Evolutionary conservation across 1,139 yeast species (phyloP).

Genomic region (Groenewaldozyma auringiensis): DNA sequence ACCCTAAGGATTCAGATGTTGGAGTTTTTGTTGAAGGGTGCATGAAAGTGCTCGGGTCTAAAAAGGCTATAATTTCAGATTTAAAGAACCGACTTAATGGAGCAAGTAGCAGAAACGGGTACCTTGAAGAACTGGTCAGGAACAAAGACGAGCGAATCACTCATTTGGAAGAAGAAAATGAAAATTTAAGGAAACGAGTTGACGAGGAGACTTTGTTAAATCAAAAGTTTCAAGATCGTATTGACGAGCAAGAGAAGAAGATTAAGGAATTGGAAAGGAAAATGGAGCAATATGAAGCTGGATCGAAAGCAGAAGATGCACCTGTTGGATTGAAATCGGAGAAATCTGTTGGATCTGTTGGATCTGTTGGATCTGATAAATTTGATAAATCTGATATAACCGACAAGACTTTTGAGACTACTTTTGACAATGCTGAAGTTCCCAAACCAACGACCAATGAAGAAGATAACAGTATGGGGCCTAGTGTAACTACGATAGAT

Average conservation of each 20-base stretch:
- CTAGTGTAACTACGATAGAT: not conserved
- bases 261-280: not conserved
- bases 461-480: not conserved
- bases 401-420: no score
- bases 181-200: not conserved
- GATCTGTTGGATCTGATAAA: no score
- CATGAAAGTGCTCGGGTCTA: not conserved
- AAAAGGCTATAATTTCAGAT: not conserved
- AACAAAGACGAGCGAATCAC: not conserved
- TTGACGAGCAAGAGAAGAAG: not conserved
- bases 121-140: not conserved
- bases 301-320: not conserved
- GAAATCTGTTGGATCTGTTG: no score
- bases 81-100: not conserved
- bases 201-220: not conserved
- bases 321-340: not conserved
- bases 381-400: not conserved
- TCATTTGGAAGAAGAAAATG: not conserved
- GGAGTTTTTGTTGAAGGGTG: not conserved
- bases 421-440: not conserved
- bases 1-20: not conserved
- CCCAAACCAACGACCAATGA: not conserved
- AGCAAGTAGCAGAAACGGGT: not conserved
- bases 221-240: not conserved
- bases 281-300: not conserved